Evolutionary conservation across 306 rosid species (phyloP), one percentile per base, ranked within the genome.

Genomic region (Morella rubra): DNA sequence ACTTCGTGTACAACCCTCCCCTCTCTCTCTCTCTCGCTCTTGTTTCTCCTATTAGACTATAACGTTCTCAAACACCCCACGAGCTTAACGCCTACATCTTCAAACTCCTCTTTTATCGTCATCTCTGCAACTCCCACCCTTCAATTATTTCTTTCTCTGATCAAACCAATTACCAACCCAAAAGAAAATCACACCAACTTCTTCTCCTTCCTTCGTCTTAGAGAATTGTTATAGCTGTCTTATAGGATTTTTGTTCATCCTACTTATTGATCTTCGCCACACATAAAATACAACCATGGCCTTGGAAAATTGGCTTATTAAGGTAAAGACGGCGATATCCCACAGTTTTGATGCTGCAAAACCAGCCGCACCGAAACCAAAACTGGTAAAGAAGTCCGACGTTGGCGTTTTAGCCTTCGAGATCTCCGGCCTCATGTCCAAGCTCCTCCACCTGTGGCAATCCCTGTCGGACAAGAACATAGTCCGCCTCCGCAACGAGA

Each of bases 371-470:
- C 24, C 82, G 2, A 67, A 80, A 32, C 90, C 86, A 6, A 81
- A 77, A 0, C 88, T 82, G 20, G 76, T 82, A 0, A 83, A 79
- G 44, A 92, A 82, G 44, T 81, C 87, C n/a, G 73, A 75, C 65
- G 85, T 92, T 46, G 90, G 89, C 54, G 96, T 95, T 78, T 82
- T 95, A 77, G 85, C 99, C 1, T 95, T 95, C 47, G 99, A 95
- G 85, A 82, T 95, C 77, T 92, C 98, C 12, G 88, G 90, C 60
- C 81, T 92, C 1, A 92, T 95, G 96, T 90, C 96, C 5, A 95
- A 91, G 90, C 97, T 95, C 68, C 90, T 92, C 74, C 98, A 92
- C 71, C 86, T 92, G 20, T 91, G 91, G 90, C 93, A 88, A 47
- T 85, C 93, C 5, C 92, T 95, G 24, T 92, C 96, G 12, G 97